phyloP scores from a whole-genome alignment of 345 rosid species.

The Arabidopsis arenosa region DNA sequence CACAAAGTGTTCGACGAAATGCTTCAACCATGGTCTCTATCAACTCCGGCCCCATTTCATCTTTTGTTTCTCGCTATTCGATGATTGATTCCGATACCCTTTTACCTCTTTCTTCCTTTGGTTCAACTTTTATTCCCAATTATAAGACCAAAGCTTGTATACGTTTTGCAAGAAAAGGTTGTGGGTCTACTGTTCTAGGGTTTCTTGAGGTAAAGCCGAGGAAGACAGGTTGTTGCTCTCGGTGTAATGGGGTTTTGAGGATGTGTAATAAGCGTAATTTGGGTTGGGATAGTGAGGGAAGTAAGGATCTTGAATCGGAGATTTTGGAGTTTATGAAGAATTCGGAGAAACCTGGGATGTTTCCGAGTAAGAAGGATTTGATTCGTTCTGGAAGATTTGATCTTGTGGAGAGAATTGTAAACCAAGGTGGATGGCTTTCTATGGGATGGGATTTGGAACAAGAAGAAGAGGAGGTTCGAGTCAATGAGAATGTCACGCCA shows the following conservation, averaged over 20 bases:
- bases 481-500: slow-evolving; percentile 8
- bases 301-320: slow-evolving; percentile 68
- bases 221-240: slow-evolving; percentile 42
- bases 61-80: slow-evolving; percentile 40
- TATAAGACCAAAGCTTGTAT: slow-evolving; percentile 14
- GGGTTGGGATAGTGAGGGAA: slow-evolving; percentile 55
- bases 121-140: slow-evolving; percentile 18
- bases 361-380: slow-evolving; percentile 75
- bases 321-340: slow-evolving; percentile 81
- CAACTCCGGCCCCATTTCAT: slow-evolving; percentile 45
- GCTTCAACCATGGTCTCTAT: slow-evolving; percentile 85
- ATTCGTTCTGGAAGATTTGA: slow-evolving; percentile 74
- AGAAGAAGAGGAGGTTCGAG: slow-evolving; percentile 31
- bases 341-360: slow-evolving; percentile 64
- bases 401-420: slow-evolving; percentile 66
- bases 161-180: slow-evolving; percentile 17
- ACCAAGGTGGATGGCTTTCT: slow-evolving; percentile 86
- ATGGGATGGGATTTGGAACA: slow-evolving; percentile 80
- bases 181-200: slow-evolving; percentile 41
- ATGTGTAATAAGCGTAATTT: slow-evolving; percentile 48
- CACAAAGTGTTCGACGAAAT: slow-evolving; percentile 74
- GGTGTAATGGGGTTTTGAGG: slow-evolving; percentile 52
- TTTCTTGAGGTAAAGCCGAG: slow-evolving; percentile 46
- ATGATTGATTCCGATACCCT: slow-evolving; percentile 44
- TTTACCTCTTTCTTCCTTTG: slow-evolving; percentile 29